Evolutionary conservation across 1,284 basidiomycete species (phyloP), one percentile per base, ranked within the genome.

Genomic region (Malassezia yamatoensis): DNA sequence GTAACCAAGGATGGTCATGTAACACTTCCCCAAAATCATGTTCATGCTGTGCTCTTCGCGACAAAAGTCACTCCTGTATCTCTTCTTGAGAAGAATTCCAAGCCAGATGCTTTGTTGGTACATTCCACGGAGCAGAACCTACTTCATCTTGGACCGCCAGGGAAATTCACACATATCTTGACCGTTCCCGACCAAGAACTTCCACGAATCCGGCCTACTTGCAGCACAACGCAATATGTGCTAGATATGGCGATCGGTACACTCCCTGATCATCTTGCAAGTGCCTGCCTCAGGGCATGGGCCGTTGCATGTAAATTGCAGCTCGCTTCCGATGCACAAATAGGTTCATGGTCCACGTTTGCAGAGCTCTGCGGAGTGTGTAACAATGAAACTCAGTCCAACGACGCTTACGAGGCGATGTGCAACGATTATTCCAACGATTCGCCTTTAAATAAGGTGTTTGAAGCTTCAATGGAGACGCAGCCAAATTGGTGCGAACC

Each of bases 161-260:
- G 34, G 20, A 8, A 7, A 20, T 35, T 2, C 18, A 32, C 24
- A 7, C 15, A 18, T 8, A 21, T 38, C 13, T 4, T 48, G 15
- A 6, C 16, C 15, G 29, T 48, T 15, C 16, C 5, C 10, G 4
- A 10, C 10, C 5, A 41, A 24, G 21, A n/a, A 29, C 16, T 21
- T 16, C 39, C 41, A 12, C 15, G n/a, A 9, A 24, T 47, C 11
- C 45, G 33, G 11, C 34, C 34, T 33, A 13, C 34, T n/a, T 47
- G 45, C 24, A 18, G 34, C 4, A 5, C 21, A 1, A 21, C 45
- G 45, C 32, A 24, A n/a, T 36, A 24, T 32, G 39, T 57, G 18
- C 37, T 57, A n/a, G 49, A 57, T 8, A 36, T 42, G 16, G 42
- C 51, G 2, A 18, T 35, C 20, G 41, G 39, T 20, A 36, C 49